phyloP scores from a whole-genome alignment of 169 alveolate genomes.

The Perkinsus marinus region DNA sequence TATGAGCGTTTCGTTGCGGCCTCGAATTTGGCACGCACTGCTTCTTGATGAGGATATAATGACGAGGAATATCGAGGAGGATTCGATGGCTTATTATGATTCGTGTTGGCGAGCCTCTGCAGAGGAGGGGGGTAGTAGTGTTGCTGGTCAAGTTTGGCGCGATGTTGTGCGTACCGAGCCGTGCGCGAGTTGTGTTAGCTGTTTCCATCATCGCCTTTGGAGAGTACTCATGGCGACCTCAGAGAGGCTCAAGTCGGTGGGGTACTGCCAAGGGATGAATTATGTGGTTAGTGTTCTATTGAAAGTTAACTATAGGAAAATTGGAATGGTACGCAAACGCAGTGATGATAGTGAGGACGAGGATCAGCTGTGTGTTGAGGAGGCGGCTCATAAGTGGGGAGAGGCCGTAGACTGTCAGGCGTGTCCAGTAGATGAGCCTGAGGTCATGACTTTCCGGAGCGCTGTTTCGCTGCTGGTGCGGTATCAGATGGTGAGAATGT shows the following conservation, averaged over 20 bases:
- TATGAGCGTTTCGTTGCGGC: not conserved
- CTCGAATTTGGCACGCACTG: not conserved
- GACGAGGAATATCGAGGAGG: not conserved
- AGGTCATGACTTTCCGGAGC: not conserved
- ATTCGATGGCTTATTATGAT: not conserved
- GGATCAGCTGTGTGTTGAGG: not conserved
- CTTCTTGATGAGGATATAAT: not conserved
- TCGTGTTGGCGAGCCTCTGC: not conserved
- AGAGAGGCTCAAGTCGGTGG: slow-evolving; percentile 8
- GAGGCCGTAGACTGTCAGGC: not conserved
- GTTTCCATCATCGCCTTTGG: not conserved
- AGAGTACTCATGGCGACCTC: not conserved
- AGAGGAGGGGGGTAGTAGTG: not conserved
- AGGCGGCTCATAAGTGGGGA: not conserved
- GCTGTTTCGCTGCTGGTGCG: not conserved
- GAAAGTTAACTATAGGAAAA: not conserved
- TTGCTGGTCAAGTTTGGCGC: not conserved
- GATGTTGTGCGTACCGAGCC: not conserved
- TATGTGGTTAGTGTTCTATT: slow-evolving; percentile 8
- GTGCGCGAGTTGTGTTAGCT: not conserved
- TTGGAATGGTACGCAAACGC: not conserved
- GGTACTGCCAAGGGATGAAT: slow-evolving; percentile 40
- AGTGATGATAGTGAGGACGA: not conserved
- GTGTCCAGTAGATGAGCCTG: not conserved
- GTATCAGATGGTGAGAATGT: not conserved